Evolutionary conservation across 371 early-diverging fungal species (phyloP), one percentile per base, ranked within the genome.

Genomic region (Saksenaea vasiformis): DNA sequence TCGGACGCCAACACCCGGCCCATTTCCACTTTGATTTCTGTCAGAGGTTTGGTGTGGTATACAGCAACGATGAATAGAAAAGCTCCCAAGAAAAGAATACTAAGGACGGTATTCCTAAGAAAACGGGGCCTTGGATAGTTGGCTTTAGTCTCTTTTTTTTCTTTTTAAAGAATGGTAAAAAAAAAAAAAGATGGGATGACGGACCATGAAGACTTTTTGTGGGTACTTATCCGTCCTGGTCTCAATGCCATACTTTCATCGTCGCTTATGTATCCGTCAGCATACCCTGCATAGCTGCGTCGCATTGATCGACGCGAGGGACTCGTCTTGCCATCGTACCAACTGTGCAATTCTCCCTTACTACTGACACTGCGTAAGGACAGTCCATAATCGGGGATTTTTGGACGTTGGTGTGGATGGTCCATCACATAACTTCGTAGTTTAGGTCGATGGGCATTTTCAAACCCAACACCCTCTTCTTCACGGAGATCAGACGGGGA

Each of bases 1-100:
- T 89, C 88, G 5, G 88, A 78, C 11, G 88, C 85, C 51, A 89
- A 63, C 3, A 89, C 85, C 54, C 87, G 76, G 27, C 85, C 74
- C 61, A 89, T 82, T 8, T 72, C 74, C 4, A 78, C 78, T 15
- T 65, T 62, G 11, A 87, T 68, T 22, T 83, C 80, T 14, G 62
- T 64, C 41, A 89, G 64, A 19, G 87, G 89, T 41, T 61, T 64
- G 3, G 76, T 74, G 13, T 58, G 56, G 37, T 76, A 76, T 8
- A 17, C 43, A n/a, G 43, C 43, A n/a, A 41, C 43, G 1, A 71
- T 27, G 2, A 74, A 47, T 13, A 68, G n/a, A 53, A 47, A 65
- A 7, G 58, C 13, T 15, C 62, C 39, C 27, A 62, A 31, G 14
- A 69, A 43, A 4, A 67, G 39, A n/a, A 74, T 31, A 17, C 62